Evolutionary conservation across 306 rosid genomes (phyloP), one percentile per base, ranked within the genome.

Genomic region (Acacia confusa): DNA sequence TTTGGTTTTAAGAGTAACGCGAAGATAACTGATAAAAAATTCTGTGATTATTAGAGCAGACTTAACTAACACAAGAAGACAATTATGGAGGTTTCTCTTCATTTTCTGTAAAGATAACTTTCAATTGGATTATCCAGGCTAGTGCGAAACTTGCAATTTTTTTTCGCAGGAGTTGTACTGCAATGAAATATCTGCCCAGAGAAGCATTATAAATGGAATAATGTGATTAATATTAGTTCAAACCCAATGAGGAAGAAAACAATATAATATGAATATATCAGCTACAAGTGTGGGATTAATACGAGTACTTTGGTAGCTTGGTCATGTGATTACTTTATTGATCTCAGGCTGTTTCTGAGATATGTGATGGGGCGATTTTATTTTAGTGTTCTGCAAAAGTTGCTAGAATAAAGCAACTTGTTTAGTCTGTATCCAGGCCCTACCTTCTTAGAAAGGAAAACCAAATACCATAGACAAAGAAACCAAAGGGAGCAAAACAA

Each of bases 291-390:
- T 67, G 52, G 7, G 50, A 50, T 77, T 40, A 81, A 61, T 75
- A 36, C 7, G 40, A 36, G 40, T 81, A 72, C 7, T 63, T 53
- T 36, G 78, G 74, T 78, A 27, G 73, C 87, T 81, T 78, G 75
- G 82, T 84, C 87, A 87, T 74, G 77, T 78, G 22, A 48, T 40
- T 52, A 72, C 86, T 80, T 85, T 82, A 82, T 83, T 82, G 84
- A 83, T 81, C 84, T 81, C 82, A 77, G 75, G 32, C 70, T 74
- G 13, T 67, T 14, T 52, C 45, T 43, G 43, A 50, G 43, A 77
- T 34, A 52, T 27, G 63, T 47, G 67, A 43, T 38, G 55, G 53
- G 27, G 7, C 9, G n/a, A 40, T 55, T 45, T 61, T 73, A 47
- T 44, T 60, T 78, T 53, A 61, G 75, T 80, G 75, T 30, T 80